Evolutionary conservation across 139 green algal species (phyloP).

Genomic region (Spirogloea muscicola): DNA sequence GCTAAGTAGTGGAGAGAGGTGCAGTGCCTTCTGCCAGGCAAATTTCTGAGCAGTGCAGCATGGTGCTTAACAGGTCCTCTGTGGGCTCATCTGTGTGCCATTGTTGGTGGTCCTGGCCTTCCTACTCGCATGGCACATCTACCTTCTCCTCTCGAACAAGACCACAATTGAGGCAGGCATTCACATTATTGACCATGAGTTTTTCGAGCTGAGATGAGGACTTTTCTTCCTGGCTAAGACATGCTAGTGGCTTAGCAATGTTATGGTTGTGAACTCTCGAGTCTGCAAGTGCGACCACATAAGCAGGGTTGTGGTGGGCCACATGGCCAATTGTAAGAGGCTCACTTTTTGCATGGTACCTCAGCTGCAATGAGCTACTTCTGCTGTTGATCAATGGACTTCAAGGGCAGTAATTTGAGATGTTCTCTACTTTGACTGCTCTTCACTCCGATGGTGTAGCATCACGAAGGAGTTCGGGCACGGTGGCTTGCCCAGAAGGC

Average conservation of each 20-base stretch:
- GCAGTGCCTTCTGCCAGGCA: too few species aligned
- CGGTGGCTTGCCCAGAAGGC: slow-evolving; percentile 16
- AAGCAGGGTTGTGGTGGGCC: background rate
- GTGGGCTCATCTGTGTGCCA: slow-evolving; percentile 12
- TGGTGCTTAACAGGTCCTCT: slow-evolving; percentile 1
- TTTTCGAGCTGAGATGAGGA: background rate
- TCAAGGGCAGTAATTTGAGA: background rate
- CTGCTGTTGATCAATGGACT: background rate
- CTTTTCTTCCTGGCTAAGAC: background rate
- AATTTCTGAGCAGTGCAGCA: too few species aligned
- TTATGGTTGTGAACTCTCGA: too few species aligned
- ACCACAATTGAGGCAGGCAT: slow-evolving; percentile 75
- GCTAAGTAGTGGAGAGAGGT: too few species aligned
- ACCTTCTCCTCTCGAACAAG: slow-evolving; percentile 68
- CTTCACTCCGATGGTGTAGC: background rate
- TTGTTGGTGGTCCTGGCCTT: slow-evolving; percentile 47
- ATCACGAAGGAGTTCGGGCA: slow-evolving; percentile 26
- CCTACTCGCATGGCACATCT: slow-evolving; percentile 74
- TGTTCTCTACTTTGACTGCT: too few species aligned
- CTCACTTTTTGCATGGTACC: background rate
- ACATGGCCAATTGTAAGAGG: background rate
- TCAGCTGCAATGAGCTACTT: background rate
- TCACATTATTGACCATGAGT: background rate
- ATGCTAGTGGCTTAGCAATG: too few species aligned
- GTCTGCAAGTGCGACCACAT: too few species aligned